Base-by-base conservation (phyloP, 495 filamentous ascomycete species). In the Cercophora sp. region DNA sequence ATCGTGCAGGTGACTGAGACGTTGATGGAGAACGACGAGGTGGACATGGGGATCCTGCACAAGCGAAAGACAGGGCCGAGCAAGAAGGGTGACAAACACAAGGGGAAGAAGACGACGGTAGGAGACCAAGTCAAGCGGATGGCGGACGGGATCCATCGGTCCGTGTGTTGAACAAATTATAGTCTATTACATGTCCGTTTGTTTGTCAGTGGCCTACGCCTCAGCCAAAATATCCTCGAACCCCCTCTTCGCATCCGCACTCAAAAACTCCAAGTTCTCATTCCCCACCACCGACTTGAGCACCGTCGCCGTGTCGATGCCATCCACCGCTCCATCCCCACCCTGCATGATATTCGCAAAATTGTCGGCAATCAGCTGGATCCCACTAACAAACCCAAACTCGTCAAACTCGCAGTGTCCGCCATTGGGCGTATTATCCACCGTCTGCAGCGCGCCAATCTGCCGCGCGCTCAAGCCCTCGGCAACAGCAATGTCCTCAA, bases 121-220 rank as follows among this genome's bases (percentile, higher is more conserved):
- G 16, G 53, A 55, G 32, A 52, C 6, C 45, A 57, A 20, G 51
- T 31, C 54, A 56, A 54, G 44, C 75, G 79, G 34, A 74, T 84
- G 77, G 67, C 52, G n/a, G 65, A 81, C 23, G 83, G 82, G 4
- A 77, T 86, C 34, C 81, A 85, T 61, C 66, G 82, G 57, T 69
- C 63, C 20, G 82, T 85, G 0, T 84, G 82, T 29, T 85, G n/a
- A n/a, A n/a, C n/a, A n/a, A 70, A 48, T 29, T 15, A 27, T 9
- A 23, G 19, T 35, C 29, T 20, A 2, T 36, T 11, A 35, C 2
- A 43, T 8, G 18, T 39, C 22, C 15, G n/a, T 39, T 6, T 8
- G 35, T 43, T 8, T 22, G n/a, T 45, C 44, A 19, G 6, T n/a
- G n/a, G n/a, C n/a, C n/a, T n/a, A n/a, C n/a, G n/a, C n/a, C 18